Conservation (phyloP, 495 filamentous ascomycete genomes). For the Halenospora varia region DNA sequence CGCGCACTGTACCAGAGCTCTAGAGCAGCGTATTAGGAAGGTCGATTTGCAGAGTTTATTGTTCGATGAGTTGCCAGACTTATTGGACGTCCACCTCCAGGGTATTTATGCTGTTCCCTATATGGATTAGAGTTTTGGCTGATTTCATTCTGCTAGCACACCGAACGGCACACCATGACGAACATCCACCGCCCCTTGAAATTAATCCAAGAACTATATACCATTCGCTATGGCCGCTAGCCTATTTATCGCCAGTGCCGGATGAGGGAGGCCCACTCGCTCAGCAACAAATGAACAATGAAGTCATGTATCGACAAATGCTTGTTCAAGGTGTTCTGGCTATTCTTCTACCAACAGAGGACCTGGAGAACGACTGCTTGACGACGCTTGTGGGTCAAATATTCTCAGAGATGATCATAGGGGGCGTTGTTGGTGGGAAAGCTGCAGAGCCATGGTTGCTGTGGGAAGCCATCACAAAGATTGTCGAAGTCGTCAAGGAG, state of each 20-base stretch:
- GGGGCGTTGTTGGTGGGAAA: slow-evolving; percentile 69
- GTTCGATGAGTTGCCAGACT: slow-evolving; percentile 82
- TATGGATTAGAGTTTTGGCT: neutral
- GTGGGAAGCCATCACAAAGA: slow-evolving; percentile 73
- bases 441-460: slow-evolving; percentile 81
- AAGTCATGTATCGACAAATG: slow-evolving; percentile 75
- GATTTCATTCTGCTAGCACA: slow-evolving; percentile 39
- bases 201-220: slow-evolving; percentile 66
- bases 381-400: slow-evolving; percentile 79
- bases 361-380: slow-evolving; percentile 82
- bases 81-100: slow-evolving; percentile 74
- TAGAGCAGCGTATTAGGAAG: slow-evolving; percentile 79
- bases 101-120: slow-evolving; percentile 48
- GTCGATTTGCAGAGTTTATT: slow-evolving; percentile 78
- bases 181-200: slow-evolving; percentile 51
- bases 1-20: slow-evolving; percentile 79
- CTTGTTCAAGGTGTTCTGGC: slow-evolving; percentile 74
- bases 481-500: slow-evolving; percentile 36
- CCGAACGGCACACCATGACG: slow-evolving; percentile 45
- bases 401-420: slow-evolving; percentile 79
- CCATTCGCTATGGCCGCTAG: slow-evolving; percentile 77
- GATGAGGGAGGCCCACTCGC: slow-evolving; percentile 41
- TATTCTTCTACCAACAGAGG: slow-evolving; percentile 84
- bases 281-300: slow-evolving; percentile 65
- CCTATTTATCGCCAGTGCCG: slow-evolving; percentile 73